A percentile compares a stretch with the other conserved stretches of the same genome.
These are phyloP conservation scores for Leptographium lundbergii DNA, from an alignment of 2,329 filamentous ascomycete genomes.

Conservation along the genomic window DNA sequence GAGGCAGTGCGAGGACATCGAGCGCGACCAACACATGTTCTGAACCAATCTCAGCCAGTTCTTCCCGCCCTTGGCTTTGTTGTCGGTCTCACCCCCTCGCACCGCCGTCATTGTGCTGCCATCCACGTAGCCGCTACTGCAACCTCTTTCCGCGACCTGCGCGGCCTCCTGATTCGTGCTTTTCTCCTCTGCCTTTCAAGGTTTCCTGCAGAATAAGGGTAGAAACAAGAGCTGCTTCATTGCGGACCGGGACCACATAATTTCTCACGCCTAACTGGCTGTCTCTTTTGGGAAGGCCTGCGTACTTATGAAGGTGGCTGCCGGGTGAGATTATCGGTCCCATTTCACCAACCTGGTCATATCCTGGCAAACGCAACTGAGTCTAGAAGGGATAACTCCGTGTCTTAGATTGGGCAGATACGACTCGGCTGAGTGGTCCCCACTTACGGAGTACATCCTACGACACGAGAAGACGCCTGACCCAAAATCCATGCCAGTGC, in stretches of 20 bases:
- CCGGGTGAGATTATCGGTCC: neutral
- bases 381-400: neutral
- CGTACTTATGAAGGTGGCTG: neutral
- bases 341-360: neutral
- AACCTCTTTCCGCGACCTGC: neutral
- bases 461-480: neutral
- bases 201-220: neutral
- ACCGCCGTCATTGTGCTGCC: neutral
- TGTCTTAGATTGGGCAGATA: neutral
- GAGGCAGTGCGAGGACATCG: neutral
- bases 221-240: neutral
- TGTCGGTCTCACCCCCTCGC: neutral
- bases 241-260: neutral
- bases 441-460: neutral
- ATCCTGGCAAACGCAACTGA: neutral
- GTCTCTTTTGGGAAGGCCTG: neutral
- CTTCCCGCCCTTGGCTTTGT: neutral
- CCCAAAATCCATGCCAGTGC: neutral
- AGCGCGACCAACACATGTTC: neutral
- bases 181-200: neutral
- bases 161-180: neutral
- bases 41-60: neutral
- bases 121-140: neutral
- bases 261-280: neutral
- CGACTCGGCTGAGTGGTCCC: neutral